Conservation (phyloP, 176 grass and related monocot species). For the Eleusine indica region DNA sequence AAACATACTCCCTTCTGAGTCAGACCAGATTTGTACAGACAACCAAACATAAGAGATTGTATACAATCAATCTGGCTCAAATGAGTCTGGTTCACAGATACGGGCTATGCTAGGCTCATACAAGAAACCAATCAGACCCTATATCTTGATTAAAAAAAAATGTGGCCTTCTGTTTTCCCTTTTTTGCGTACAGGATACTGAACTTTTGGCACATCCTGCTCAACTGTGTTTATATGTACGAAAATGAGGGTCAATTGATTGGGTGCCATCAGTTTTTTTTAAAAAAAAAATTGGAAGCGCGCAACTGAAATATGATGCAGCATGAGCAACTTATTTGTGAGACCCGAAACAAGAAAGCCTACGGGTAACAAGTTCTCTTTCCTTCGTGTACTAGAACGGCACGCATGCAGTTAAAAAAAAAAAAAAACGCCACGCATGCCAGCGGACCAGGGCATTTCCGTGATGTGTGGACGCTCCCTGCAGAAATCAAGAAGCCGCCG, state of each 20-base stretch:
- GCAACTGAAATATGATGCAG: neutral
- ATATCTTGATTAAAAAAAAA: neutral
- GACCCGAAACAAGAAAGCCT: neutral
- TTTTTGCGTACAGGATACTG: neutral
- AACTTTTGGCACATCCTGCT: neutral
- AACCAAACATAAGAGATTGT: no score
- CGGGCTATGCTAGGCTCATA: no score
- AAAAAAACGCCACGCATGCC: no score
- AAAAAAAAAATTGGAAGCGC: neutral
- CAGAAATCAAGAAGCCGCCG: constrained; percentile 2
- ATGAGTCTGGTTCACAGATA: no score
- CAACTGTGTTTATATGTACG: neutral
- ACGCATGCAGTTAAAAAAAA: no score
- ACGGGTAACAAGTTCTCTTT: neutral
- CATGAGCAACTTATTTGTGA: neutral
- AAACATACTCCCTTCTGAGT: no score
- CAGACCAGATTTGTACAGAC: no score
- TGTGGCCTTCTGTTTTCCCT: neutral
- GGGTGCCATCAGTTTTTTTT: neutral
- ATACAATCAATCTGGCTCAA: no score
- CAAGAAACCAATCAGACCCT: no score
- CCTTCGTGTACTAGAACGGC: neutral
- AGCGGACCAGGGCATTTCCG: neutral
- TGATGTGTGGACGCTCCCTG: neutral
- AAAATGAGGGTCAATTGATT: neutral